phyloP scores from a whole-genome alignment of 2,329 filamentous ascomycete species.

The Didymella segeticola region DNA sequence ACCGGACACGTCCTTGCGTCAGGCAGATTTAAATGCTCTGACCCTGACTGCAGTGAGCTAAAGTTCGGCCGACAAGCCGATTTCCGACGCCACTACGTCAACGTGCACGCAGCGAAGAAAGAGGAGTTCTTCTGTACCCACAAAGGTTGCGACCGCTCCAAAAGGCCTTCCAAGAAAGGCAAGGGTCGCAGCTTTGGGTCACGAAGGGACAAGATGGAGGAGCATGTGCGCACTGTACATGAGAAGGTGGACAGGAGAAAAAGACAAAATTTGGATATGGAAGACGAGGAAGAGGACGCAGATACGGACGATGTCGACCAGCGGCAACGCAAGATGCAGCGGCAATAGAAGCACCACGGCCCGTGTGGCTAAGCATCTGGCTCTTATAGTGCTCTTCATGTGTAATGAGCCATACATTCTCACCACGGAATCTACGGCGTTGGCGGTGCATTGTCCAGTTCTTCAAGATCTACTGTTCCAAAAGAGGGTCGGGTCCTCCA shows the following conservation, averaged over 20 bases:
- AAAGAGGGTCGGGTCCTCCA: too few species aligned
- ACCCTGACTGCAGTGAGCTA: slow-evolving; percentile 22
- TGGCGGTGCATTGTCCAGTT: too few species aligned
- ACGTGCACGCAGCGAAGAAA: slow-evolving; percentile 22
- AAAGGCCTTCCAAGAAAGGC: slow-evolving; percentile 19
- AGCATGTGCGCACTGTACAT: slow-evolving; percentile 38
- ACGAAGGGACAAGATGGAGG: slow-evolving; percentile 41
- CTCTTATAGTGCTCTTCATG: background rate
- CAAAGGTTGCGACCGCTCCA: slow-evolving; percentile 29
- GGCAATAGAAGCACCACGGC: background rate
- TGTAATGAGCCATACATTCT: too few species aligned
- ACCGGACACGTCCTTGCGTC: slow-evolving; percentile 36
- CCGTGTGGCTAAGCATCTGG: background rate
- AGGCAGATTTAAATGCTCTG: slow-evolving; percentile 35
- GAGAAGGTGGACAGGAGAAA: slow-evolving; percentile 14
- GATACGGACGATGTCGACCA: background rate
- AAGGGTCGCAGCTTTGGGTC: slow-evolving; percentile 37
- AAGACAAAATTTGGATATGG: background rate
- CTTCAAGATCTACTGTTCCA: too few species aligned
- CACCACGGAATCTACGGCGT: too few species aligned
- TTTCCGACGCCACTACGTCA: slow-evolving; percentile 37
- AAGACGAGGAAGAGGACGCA: background rate
- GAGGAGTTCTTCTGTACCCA: slow-evolving; percentile 34
- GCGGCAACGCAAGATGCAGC: background rate
- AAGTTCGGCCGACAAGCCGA: slow-evolving; percentile 42